Evolutionary conservation across 2,329 filamentous ascomycete species (phyloP).

Genomic region (Venturia oleaginea): DNA sequence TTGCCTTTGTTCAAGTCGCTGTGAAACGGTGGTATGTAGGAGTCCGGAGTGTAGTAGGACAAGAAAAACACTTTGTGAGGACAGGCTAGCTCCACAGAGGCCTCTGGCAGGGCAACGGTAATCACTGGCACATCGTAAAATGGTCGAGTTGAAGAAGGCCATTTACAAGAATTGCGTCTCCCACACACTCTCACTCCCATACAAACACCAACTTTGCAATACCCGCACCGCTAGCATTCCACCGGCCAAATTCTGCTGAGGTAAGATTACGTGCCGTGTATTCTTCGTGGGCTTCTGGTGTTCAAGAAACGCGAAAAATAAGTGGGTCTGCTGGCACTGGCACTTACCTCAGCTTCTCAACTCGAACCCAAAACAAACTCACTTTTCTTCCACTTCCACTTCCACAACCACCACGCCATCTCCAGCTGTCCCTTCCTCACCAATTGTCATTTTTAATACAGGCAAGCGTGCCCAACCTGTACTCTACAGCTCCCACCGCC

Average conservation of each 20-base stretch:
- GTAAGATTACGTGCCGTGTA: not conserved
- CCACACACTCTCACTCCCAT: not conserved
- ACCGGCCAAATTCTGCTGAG: not conserved
- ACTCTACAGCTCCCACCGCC: not conserved
- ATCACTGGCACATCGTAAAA: not conserved
- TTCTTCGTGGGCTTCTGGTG: not conserved
- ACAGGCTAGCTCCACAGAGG: too few species aligned
- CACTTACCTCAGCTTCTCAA: not conserved
- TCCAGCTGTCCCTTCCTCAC: not conserved
- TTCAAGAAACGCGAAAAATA: not conserved
- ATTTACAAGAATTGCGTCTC: not conserved
- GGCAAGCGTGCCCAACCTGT: not conserved
- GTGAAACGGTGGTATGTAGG: slow-evolving; percentile 2
- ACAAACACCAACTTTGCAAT: not conserved
- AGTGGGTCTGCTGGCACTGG: not conserved
- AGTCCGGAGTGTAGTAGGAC: not conserved
- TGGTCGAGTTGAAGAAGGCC: not conserved
- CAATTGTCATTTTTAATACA: not conserved
- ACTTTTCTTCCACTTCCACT: not conserved
- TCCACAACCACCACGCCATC: not conserved
- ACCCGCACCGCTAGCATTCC: not conserved
- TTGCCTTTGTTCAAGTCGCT: not conserved
- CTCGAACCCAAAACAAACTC: not conserved
- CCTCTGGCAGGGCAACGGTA: not conserved
- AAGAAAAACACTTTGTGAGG: not conserved